These are phyloP conservation scores for Phaeodactylum tricornutum DNA, from an alignment of 108 stramenopile genomes.

Conservation along the genomic window DNA sequence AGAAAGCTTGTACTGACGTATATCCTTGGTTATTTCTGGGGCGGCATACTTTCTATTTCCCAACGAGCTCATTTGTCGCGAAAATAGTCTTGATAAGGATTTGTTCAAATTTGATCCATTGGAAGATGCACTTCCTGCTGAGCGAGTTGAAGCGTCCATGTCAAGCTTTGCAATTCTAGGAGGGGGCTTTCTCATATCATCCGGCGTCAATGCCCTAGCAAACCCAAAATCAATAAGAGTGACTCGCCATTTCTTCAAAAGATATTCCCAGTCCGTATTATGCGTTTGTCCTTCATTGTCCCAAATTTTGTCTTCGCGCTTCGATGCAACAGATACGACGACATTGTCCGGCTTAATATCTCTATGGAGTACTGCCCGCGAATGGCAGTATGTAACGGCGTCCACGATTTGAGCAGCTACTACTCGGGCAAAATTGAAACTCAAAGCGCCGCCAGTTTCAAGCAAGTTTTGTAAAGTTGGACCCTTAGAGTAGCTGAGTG, in stretches of 20 bases:
- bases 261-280: constrained; percentile 8
- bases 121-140: background rate
- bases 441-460: constrained; percentile 45
- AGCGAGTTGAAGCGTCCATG: background rate
- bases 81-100: constrained; percentile 2
- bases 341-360: constrained; percentile 73
- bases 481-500: constrained; percentile 25
- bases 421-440: constrained; percentile 31
- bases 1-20: constrained; percentile 1
- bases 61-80: constrained; percentile 35
- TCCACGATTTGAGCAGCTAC: constrained; percentile 47
- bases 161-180: constrained; percentile 3
- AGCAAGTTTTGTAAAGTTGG: constrained; percentile 43
- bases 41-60: constrained; percentile 48
- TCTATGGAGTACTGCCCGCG: constrained; percentile 60
- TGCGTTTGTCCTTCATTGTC: background rate
- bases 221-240: constrained; percentile 78
- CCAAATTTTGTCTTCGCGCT: constrained; percentile 6
- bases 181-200: constrained; percentile 19
- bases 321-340: too few species aligned
- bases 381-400: constrained; percentile 57
- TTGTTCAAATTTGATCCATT: background rate
- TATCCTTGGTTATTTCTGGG: constrained; percentile 24
- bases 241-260: constrained; percentile 31
- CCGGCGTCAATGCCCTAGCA: constrained; percentile 42